Evolutionary conservation across 73 alveolate species (phyloP).

Genomic region (Paramecium octaurelia): DNA sequence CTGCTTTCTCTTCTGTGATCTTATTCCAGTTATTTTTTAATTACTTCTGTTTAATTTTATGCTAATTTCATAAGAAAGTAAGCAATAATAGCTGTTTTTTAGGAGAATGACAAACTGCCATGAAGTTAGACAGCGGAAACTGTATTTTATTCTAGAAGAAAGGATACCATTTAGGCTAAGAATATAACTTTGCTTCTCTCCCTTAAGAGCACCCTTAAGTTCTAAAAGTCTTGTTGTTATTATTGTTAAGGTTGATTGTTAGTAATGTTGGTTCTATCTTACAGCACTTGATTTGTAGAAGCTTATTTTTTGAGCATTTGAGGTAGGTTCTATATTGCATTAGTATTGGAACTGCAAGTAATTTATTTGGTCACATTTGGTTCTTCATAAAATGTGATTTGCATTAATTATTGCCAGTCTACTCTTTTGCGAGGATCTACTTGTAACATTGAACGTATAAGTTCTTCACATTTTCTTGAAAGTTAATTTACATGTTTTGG

Average conservation of each 20-base stretch:
- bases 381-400: conserved; percentile 47
- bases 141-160: conserved; percentile 47
- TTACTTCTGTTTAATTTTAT: not conserved
- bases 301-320: not conserved
- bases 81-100: conserved; percentile 50
- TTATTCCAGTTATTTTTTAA: conserved; percentile 17
- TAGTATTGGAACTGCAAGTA: not conserved
- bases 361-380: not conserved
- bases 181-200: conserved; percentile 59
- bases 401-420: conserved; percentile 54
- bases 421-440: conserved; percentile 61
- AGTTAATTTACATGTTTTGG: conserved; percentile 56
- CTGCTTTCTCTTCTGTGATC: conserved; percentile 27
- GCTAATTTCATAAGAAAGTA: conserved; percentile 40
- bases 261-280: conserved; percentile 19
- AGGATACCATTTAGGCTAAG: conserved; percentile 41
- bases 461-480: conserved; percentile 59
- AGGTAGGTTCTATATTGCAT: not conserved
- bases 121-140: not conserved
- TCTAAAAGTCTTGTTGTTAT: conserved; percentile 15
- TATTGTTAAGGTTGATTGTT: not conserved
- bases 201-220: conserved; percentile 34
- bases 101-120: not conserved
- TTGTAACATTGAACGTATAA: conserved; percentile 52
- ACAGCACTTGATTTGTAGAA: not conserved